phyloP scores from a whole-genome alignment of 2,329 filamentous ascomycete genomes.

The Xylariaceae sp. region DNA sequence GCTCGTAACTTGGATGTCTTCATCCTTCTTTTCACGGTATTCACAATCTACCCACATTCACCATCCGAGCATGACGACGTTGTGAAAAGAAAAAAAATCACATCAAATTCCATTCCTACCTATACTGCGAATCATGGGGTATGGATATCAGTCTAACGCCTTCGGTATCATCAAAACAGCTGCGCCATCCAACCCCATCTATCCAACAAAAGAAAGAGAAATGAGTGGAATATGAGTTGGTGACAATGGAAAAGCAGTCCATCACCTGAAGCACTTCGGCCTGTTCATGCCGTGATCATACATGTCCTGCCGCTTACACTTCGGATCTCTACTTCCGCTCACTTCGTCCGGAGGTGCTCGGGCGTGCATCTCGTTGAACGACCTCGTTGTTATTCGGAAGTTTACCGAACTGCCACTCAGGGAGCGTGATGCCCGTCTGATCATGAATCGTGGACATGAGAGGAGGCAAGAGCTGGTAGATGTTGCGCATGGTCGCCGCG shows the following conservation, averaged over 20 bases:
- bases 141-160: slow-evolving; percentile 16
- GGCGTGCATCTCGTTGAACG: slow-evolving; percentile 10
- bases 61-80: not conserved
- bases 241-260: not conserved
- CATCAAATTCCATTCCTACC: not conserved
- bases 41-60: not conserved
- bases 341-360: slow-evolving; percentile 6
- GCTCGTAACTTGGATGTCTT: no score
- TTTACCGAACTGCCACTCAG: slow-evolving; percentile 65
- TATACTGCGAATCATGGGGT: not conserved
- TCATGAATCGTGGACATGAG: slow-evolving; percentile 81
- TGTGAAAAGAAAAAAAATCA: not conserved
- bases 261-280: not conserved
- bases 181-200: slow-evolving; percentile 5
- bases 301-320: not conserved
- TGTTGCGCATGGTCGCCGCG: slow-evolving; percentile 64
- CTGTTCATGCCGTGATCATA: not conserved
- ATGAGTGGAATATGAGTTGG: not conserved
- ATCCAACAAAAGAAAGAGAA: not conserved
- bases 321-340: slow-evolving; percentile 9
- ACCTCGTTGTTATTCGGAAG: slow-evolving; percentile 31
- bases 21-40: not conserved
- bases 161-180: slow-evolving; percentile 2
- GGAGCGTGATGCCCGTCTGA: slow-evolving; percentile 77
- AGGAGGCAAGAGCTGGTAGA: slow-evolving; percentile 80